Evolutionary conservation across 176 grass and related monocot genomes (phyloP).

Genomic region (Avena eriantha): DNA sequence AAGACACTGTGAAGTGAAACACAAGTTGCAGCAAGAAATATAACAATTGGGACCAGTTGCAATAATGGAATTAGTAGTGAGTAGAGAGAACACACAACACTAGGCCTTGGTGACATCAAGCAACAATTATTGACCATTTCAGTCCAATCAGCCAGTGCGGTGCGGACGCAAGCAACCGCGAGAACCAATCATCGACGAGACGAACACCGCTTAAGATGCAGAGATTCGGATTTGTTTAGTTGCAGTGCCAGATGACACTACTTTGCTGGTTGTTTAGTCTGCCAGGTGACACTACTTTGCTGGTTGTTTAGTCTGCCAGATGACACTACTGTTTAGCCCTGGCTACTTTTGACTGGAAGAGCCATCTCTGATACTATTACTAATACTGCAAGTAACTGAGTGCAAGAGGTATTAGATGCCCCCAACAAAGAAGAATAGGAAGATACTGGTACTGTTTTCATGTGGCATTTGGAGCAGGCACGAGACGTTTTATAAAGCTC

Average conservation of each 20-base stretch:
- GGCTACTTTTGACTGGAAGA: slow-evolving; percentile 26
- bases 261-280: slow-evolving; percentile 19
- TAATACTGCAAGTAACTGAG: slow-evolving; percentile 24
- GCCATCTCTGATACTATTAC: background rate
- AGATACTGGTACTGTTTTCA: slow-evolving; percentile 32
- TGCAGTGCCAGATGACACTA: slow-evolving; percentile 17
- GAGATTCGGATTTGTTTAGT: background rate
- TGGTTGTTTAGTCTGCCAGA: background rate
- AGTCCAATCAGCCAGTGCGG: slow-evolving; percentile 43
- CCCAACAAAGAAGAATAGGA: background rate
- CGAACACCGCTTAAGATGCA: background rate
- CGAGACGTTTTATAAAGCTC: slow-evolving; percentile 38
- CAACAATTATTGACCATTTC: slow-evolving; percentile 51
- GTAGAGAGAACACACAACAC: slow-evolving; percentile 29
- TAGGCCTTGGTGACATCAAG: slow-evolving; percentile 45
- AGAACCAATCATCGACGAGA: slow-evolving; percentile 23
- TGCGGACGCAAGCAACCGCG: slow-evolving; percentile 28
- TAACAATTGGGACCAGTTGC: background rate
- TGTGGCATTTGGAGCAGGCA: slow-evolving; percentile 37
- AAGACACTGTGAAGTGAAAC: background rate
- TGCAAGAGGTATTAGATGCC: slow-evolving; percentile 29
- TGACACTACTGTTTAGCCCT: background rate
- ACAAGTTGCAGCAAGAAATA: slow-evolving; percentile 41
- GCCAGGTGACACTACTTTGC: too few relatives aligned
- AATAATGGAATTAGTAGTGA: background rate